Evolutionary conservation across 208 protist species (phyloP), one percentile per base, ranked within the genome.

Genomic region (Angomonas deanei): DNA sequence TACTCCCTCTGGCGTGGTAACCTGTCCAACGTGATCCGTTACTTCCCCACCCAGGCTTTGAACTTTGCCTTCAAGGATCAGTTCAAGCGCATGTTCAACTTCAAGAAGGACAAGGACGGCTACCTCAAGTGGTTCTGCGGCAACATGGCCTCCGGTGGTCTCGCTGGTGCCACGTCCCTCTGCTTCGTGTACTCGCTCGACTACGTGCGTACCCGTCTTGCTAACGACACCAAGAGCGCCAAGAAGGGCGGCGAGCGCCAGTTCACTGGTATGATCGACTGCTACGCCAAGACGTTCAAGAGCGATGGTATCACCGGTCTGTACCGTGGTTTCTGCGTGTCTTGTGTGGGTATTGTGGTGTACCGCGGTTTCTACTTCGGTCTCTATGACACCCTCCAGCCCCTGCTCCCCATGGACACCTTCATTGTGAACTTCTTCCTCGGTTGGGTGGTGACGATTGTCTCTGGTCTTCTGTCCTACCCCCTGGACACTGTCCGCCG

Each of bases 11-110:
- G 98, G 97, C 90, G 97, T 70, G 98, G 98, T 59, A 99, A 99
- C 92, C 60, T 94, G 21, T 91, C 96, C 31, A 99, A 99, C 79
- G 80, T 98, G 17, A 73, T 99, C 61, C 93, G 98, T 60, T 99
- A 99, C 90, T 98, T 98, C 88, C 97, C 98, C 55, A 98, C 97
- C 34, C 97, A 99, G 87, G 98, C 97, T 24, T 86, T 99, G 52
- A 99, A 99, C 96, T 98, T 99, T 66, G 93, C 96, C 52, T 99
- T 99, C 91, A 99, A 99, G 86, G 97, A 98, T 60, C 71, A 76
- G 56, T 93, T 97, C 84, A 98, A 98, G 79, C 71, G 73, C 36
- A 78, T 98, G 70, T 98, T 99, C 75, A 96, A 93, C 66, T 89
- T 72, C 72, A 86, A 92, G 66, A 74, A 81, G 72, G 86, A 95